These are phyloP conservation scores for Chytriomyces confervae DNA, from an alignment of 192 early-diverging fungal genomes.

Conservation along the genomic window DNA sequence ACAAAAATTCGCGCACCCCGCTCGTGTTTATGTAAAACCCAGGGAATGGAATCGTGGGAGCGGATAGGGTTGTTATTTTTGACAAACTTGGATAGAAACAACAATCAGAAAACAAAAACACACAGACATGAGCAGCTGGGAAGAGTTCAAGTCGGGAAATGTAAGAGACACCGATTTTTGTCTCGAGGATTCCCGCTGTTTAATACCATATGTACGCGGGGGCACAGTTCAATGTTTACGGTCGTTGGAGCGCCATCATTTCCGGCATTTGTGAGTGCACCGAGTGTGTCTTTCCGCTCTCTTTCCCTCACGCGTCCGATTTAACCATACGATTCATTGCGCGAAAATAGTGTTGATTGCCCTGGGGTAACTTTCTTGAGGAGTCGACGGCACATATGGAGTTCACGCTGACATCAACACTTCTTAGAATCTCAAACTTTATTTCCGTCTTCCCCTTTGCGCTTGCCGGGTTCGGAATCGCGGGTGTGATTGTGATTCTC, in stretches of 20 bases:
- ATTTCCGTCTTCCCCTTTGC: slow-evolving; percentile 25
- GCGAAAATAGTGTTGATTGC: slow-evolving; percentile 9
- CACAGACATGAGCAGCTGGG: slow-evolving; percentile 23
- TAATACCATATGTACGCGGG: no score
- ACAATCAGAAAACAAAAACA: not conserved
- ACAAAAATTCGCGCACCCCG: no score
- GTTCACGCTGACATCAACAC: not conserved
- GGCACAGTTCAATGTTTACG: slow-evolving; percentile 20
- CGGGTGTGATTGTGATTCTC: slow-evolving; percentile 19
- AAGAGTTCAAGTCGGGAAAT: slow-evolving; percentile 21
- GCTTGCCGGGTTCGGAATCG: slow-evolving; percentile 14
- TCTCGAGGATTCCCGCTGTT: not conserved
- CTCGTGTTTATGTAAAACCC: no score
- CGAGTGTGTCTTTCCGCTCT: not conserved
- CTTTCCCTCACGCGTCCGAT: not conserved
- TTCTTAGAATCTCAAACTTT: not conserved
- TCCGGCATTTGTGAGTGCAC: slow-evolving; percentile 14
- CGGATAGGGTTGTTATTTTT: no score
- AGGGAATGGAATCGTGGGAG: no score
- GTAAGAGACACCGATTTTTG: not conserved
- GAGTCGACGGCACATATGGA: not conserved
- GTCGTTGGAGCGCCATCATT: slow-evolving; percentile 14
- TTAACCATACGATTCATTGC: not conserved
- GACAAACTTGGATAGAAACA: no score
- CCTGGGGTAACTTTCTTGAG: slow-evolving; percentile 1